Evolutionary conservation across 495 filamentous ascomycete species (phyloP).

Genomic region (Tuber microsphaerosporum): DNA sequence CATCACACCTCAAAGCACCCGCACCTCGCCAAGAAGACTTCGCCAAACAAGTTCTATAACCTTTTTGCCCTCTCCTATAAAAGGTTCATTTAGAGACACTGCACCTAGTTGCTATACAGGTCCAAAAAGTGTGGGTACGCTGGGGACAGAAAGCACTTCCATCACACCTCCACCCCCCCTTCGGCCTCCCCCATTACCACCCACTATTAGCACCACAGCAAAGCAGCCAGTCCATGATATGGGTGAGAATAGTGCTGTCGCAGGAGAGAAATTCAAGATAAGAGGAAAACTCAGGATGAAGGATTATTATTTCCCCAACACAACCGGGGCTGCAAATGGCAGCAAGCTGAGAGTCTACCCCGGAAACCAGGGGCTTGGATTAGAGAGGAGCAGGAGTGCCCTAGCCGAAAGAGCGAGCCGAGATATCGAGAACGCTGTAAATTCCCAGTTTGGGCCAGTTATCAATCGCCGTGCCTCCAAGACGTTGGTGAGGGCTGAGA

Average conservation of each 20-base stretch:
- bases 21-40: background rate
- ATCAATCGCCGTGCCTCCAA: conserved; percentile 5
- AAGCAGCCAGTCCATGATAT: conserved; percentile 19
- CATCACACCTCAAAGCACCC: background rate
- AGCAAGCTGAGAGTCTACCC: conserved; percentile 10
- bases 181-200: background rate
- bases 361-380: conserved; percentile 26
- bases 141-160: background rate
- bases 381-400: conserved; percentile 24
- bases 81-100: background rate
- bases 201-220: conserved; percentile 6
- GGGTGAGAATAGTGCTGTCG: background rate
- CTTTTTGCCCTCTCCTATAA: background rate
- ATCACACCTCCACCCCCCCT: background rate
- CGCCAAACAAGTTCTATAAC: background rate
- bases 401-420: conserved; percentile 25
- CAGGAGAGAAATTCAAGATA: conserved; percentile 22
- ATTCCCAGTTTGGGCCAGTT: conserved; percentile 33
- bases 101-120: background rate
- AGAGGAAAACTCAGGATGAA: conserved; percentile 31
- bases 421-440: conserved; percentile 35
- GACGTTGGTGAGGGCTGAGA: background rate
- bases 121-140: background rate
- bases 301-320: conserved; percentile 24
- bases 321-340: conserved; percentile 8